A percentile compares a stretch with the other conserved stretches of the same genome.
Evolutionary conservation across 163 green algal species (phyloP).

Genomic region (Trebouxiophyceae sp.): DNA sequence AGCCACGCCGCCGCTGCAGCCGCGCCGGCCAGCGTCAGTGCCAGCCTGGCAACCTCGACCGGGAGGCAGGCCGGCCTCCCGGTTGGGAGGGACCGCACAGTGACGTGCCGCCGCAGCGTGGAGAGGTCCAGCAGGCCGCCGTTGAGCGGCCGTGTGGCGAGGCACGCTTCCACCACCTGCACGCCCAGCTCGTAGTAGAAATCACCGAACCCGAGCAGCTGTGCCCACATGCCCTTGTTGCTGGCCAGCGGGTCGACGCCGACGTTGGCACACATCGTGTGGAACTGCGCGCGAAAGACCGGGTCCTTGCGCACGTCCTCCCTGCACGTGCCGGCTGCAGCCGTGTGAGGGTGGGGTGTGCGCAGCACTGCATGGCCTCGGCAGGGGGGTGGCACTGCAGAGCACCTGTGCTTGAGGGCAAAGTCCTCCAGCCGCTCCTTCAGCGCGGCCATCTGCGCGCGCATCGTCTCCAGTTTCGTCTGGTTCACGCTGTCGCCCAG

Average conservation of each 20-base stretch:
- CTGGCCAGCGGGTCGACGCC: conserved; percentile 95
- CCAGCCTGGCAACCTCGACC: no score
- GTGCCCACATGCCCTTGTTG: conserved; percentile 86
- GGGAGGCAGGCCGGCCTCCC: no score
- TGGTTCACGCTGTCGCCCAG: conserved; percentile 54
- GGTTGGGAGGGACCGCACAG: conserved; percentile 8
- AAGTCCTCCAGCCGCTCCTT: conserved; percentile 81
- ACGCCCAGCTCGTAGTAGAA: conserved; percentile 96
- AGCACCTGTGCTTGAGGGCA: conserved; percentile 56
- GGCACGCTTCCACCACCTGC: conserved; percentile 75
- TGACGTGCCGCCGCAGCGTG: conserved; percentile 48
- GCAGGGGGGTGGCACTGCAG: not conserved
- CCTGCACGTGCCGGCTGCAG: conserved; percentile 7
- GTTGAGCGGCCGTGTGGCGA: conserved; percentile 62
- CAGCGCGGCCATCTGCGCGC: conserved; percentile 73
- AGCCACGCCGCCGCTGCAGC: conserved; percentile 52
- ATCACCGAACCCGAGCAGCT: conserved; percentile 81
- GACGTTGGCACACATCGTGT: conserved; percentile 90
- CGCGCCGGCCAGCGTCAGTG: no score
- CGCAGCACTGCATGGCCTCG: not conserved
- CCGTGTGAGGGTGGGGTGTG: not conserved
- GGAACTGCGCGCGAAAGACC: conserved; percentile 76
- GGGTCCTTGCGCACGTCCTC: conserved; percentile 81
- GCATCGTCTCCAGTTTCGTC: conserved; percentile 57
- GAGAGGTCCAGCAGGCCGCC: conserved; percentile 85